phyloP scores from a whole-genome alignment of 164 flowering plant species.

The Annona squamosa region DNA sequence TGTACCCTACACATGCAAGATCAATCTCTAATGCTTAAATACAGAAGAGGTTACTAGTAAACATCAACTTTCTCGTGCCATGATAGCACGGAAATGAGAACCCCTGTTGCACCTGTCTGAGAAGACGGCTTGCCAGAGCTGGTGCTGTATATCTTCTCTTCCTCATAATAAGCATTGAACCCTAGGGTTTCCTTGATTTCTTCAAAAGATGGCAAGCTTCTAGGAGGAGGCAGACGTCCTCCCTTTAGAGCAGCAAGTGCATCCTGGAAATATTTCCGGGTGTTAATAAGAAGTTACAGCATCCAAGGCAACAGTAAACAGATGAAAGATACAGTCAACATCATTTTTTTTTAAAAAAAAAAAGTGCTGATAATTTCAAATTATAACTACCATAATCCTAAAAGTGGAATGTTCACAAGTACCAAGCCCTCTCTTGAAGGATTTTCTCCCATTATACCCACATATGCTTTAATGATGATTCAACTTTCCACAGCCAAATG shows the following conservation, averaged over 20 bases:
- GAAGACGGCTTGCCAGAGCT: slow-evolving; percentile 21
- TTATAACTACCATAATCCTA: too few relatives aligned
- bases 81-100: background rate
- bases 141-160: slow-evolving; percentile 65
- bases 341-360: too few relatives aligned
- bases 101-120: slow-evolving; percentile 32
- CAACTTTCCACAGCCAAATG: background rate
- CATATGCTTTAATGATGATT: background rate
- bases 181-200: slow-evolving; percentile 84
- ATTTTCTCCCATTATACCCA: too few relatives aligned
- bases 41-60: background rate
- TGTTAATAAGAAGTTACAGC: background rate
- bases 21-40: background rate
- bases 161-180: slow-evolving; percentile 76
- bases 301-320: background rate
- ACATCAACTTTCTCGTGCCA: background rate
- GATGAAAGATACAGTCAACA: background rate
- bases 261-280: slow-evolving; percentile 56
- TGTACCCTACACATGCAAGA: too few relatives aligned
- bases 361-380: too few relatives aligned
- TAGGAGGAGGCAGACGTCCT: slow-evolving; percentile 88
- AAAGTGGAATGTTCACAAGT: too few relatives aligned
- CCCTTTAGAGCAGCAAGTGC: slow-evolving; percentile 71
- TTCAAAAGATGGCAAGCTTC: slow-evolving; percentile 88
- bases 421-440: too few relatives aligned